These are phyloP conservation scores for Maudiozyma saulgeensis DNA, from an alignment of 805 yeast genomes.

Conservation along the genomic window DNA sequence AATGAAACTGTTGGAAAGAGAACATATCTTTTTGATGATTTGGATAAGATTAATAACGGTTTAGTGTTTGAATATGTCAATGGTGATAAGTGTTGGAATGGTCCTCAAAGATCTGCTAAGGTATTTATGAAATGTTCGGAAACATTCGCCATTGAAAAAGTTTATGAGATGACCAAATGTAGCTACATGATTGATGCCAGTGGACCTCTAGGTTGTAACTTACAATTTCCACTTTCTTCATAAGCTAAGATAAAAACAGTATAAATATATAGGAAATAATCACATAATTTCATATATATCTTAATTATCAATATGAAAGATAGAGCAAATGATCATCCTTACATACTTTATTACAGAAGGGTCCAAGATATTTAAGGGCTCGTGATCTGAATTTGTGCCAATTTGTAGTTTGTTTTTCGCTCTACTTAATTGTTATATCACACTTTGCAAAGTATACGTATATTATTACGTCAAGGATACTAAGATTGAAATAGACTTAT, in stretches of 20 bases:
- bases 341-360: no score
- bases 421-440: no score
- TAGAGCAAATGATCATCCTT: no score
- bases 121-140: slow-evolving; percentile 63
- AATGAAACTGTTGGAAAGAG: slow-evolving; percentile 10
- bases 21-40: slow-evolving; percentile 21
- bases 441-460: no score
- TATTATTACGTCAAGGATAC: no score
- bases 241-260: not conserved
- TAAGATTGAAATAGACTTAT: no score
- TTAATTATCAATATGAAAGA: no score
- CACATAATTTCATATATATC: no score
- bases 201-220: slow-evolving; percentile 35
- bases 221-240: not conserved
- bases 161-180: slow-evolving; percentile 85
- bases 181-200: slow-evolving; percentile 48
- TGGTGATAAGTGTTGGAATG: slow-evolving; percentile 91
- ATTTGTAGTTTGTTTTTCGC: no score
- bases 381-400: no score
- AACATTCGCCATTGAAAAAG: slow-evolving; percentile 36
- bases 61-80: slow-evolving; percentile 35
- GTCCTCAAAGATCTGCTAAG: slow-evolving; percentile 68
- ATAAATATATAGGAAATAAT: not conserved
- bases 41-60: slow-evolving; percentile 27
- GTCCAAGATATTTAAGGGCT: no score